Evolutionary conservation across 1,284 basidiomycete genomes (phyloP), one percentile per base, ranked within the genome.

Genomic region (Tausonia pullulans): DNA sequence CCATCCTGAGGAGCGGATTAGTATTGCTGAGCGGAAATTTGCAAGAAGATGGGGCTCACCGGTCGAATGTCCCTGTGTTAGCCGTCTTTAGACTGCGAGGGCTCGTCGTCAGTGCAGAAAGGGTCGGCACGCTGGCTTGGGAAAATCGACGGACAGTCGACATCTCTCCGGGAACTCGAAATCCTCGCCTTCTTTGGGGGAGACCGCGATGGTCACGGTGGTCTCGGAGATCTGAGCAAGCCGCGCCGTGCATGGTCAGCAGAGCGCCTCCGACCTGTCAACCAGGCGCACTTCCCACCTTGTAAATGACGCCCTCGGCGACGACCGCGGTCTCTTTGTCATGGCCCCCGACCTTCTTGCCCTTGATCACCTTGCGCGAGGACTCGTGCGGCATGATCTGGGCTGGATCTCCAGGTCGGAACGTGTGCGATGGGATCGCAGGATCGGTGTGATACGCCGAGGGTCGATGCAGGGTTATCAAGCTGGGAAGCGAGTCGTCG

Each of bases 51-150:
- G 14, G 14, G 39, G 62, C 71, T 56, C 71, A 87, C 88, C 93
- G 82, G 71, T 96, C 91, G 72, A 88, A 94, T 0, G 94, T 96
- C 9, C 88, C 85, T 59, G 86, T 90, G 71, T 96, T 96, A 4
- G 90, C 93, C 2, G 96, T 80, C 74, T 96, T 96, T 61, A 96
- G 76, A n/a, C 78, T 80, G 61, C 16, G 27, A 43, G 14, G 11
- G 57, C 45, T 10, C 40, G 46, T 57, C 43, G n/a, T 27, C 45
- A 46, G 41, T 10, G 16, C 39, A 59, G 54, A 14, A n/a, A 11
- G 16, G 40, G 45, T 39, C 7, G 3, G 46, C 16, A 45, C 39
- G 7, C 13, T 43, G 16, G 14, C 43, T 46, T 39, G 53, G 11
- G 39, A 40, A 52, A 16, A 56, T 1, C 8, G 2, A 69, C 78